Conservation (phyloP, 2,329 filamentous ascomycete genomes). For the Claviceps humidiphila region DNA sequence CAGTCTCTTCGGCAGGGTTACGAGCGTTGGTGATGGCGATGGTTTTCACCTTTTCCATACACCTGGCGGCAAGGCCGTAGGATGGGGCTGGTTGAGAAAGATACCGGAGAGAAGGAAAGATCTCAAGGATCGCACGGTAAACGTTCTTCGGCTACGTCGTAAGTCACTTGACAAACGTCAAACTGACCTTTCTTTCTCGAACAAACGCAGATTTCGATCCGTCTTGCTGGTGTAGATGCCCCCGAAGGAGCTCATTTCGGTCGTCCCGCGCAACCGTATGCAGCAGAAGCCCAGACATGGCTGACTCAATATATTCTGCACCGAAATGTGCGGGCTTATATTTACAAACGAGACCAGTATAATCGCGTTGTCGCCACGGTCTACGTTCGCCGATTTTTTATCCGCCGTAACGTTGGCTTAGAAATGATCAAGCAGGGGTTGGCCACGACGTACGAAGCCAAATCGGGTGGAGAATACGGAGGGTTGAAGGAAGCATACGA, state of each 20-base stretch:
- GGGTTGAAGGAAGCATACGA: slow-evolving; percentile 51
- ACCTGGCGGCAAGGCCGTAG: slow-evolving; percentile 71
- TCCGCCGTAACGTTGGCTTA: slow-evolving; percentile 69
- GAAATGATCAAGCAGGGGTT: slow-evolving; percentile 79
- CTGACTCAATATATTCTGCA: slow-evolving; percentile 59
- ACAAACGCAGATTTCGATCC: slow-evolving; percentile 58
- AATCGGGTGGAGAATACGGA: slow-evolving; percentile 80
- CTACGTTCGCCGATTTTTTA: slow-evolving; percentile 53
- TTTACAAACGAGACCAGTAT: slow-evolving; percentile 84
- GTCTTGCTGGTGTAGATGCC: slow-evolving; percentile 84
- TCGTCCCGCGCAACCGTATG: slow-evolving; percentile 69
- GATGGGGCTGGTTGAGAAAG: slow-evolving; percentile 84
- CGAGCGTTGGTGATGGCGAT: slow-evolving; percentile 91
- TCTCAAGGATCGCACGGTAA: slow-evolving; percentile 65
- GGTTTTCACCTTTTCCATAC: slow-evolving; percentile 93
- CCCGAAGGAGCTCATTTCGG: slow-evolving; percentile 92
- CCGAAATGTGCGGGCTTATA: slow-evolving; percentile 64
- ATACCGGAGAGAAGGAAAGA: slow-evolving; percentile 57
- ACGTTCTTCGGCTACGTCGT: not conserved
- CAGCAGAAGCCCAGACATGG: slow-evolving; percentile 70
- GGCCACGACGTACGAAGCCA: slow-evolving; percentile 90
- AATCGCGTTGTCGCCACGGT: slow-evolving; percentile 81
- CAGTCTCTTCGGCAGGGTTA: slow-evolving; percentile 74
- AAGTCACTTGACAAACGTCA: not conserved
- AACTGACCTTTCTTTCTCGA: not conserved